Evolutionary conservation across 805 yeast species (phyloP).

Genomic region (Teunomyces pallodes): DNA sequence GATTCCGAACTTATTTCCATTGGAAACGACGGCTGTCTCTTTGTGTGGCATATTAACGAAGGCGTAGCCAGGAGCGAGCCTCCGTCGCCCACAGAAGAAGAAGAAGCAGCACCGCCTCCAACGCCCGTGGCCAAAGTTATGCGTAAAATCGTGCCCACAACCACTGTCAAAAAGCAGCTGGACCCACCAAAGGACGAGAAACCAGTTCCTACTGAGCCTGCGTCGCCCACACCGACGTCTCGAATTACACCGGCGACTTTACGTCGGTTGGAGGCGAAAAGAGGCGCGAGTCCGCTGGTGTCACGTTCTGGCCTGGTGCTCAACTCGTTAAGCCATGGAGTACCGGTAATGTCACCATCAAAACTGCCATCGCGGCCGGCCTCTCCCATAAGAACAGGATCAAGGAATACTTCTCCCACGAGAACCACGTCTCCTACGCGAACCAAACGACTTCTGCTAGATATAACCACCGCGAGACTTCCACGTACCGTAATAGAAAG

Average conservation of each 20-base stretch:
- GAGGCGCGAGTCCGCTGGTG: conserved; percentile 5
- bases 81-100: conserved; percentile 4
- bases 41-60: conserved; percentile 39
- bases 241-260: conserved; percentile 30
- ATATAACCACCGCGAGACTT: neutral
- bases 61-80: neutral
- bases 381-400: neutral
- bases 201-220: neutral
- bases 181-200: neutral
- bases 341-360: conserved; percentile 11
- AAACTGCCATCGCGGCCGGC: neutral
- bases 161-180: neutral
- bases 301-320: neutral
- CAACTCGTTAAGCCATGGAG: conserved; percentile 1
- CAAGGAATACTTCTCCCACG: neutral
- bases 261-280: conserved; percentile 31
- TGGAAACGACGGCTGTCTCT: conserved; percentile 54
- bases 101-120: neutral
- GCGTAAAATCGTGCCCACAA: conserved; percentile 28
- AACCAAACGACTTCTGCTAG: conserved; percentile 6
- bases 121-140: conserved; percentile 29
- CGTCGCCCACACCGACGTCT: conserved; percentile 13
- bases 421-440: conserved; percentile 7
- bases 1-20: conserved; percentile 37
- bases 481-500: neutral